phyloP scores from a whole-genome alignment of 176 grass and related monocot genomes.

The Phoenix roebelenii region DNA sequence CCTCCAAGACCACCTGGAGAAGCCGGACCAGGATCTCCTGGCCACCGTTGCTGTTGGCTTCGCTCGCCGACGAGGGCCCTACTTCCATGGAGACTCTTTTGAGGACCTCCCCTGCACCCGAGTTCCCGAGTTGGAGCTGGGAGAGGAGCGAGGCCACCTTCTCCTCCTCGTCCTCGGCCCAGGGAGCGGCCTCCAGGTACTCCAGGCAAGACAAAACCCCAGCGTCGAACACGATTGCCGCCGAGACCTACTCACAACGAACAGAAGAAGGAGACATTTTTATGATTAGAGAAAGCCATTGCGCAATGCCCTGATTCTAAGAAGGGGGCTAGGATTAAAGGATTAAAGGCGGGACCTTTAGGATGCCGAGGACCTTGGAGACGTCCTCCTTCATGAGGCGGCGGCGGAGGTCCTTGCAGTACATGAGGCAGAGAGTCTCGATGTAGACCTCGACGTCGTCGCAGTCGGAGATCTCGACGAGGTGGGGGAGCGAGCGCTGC shows the following conservation, averaged over 20 bases:
- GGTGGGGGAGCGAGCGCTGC: conserved; percentile 77
- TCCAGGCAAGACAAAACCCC: conserved; percentile 48
- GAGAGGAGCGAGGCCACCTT: conserved; percentile 59
- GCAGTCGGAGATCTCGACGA: conserved; percentile 97
- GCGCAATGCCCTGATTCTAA: too few relatives aligned
- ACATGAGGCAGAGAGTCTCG: conserved; percentile 93
- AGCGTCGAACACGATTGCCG: conserved; percentile 78
- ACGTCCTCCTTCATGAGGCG: conserved; percentile 93
- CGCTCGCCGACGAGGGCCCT: conserved; percentile 31
- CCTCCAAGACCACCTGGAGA: conserved; percentile 87
- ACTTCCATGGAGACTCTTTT: conserved; percentile 82
- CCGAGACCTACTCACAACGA: conserved; percentile 42
- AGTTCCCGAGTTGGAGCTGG: conserved; percentile 79
- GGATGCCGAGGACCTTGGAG: conserved; percentile 78
- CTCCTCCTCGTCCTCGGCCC: conserved; percentile 4
- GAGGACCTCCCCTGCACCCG: conserved; percentile 70
- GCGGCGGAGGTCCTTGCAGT: conserved; percentile 88
- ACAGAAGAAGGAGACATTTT: conserved; percentile 6
- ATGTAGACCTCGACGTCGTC: conserved; percentile 92
- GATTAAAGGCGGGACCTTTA: conserved; percentile 39
- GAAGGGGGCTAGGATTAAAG: neutral
- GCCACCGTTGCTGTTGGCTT: conserved; percentile 21
- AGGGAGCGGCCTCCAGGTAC: conserved; percentile 13
- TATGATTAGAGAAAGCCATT: conserved; percentile 1
- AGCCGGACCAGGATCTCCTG: conserved; percentile 86